These are phyloP conservation scores for Talaromyces piceae DNA, from an alignment of 2,329 filamentous ascomycete genomes.

Conservation along the genomic window DNA sequence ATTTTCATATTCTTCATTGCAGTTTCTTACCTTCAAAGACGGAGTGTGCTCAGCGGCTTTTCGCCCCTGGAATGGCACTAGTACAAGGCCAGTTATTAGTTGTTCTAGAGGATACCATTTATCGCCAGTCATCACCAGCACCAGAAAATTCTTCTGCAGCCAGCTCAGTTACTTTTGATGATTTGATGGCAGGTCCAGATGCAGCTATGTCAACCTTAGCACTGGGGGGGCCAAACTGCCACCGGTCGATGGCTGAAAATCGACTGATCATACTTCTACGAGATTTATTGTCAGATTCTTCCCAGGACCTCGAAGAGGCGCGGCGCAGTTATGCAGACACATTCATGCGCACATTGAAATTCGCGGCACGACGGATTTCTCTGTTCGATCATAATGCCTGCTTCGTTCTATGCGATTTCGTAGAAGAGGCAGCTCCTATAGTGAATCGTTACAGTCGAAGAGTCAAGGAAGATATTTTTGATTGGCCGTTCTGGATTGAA, in stretches of 20 bases:
- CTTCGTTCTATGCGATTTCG: constrained; percentile 83
- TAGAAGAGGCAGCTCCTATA: constrained; percentile 71
- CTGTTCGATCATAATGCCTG: constrained; percentile 76
- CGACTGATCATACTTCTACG: constrained; percentile 73
- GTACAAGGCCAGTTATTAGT: constrained; percentile 76
- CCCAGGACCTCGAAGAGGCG: constrained; percentile 45
- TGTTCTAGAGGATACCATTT: constrained; percentile 74
- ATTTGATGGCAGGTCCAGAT: constrained; percentile 58
- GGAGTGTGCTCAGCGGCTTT: constrained; percentile 49
- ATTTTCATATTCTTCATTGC: constrained; percentile 71
- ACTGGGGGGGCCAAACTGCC: constrained; percentile 60
- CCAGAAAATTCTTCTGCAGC: constrained; percentile 39
- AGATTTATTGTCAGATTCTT: constrained; percentile 64
- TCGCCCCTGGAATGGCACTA: constrained; percentile 69
- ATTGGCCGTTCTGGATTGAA: constrained; percentile 76
- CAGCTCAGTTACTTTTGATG: constrained; percentile 57
- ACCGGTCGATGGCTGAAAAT: constrained; percentile 82
- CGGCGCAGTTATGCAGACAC: constrained; percentile 68
- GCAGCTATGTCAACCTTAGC: constrained; percentile 57
- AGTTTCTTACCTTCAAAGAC: constrained; percentile 58
- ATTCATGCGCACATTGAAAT: constrained; percentile 66
- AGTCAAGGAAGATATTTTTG: constrained; percentile 33
- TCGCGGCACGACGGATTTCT: constrained; percentile 66
- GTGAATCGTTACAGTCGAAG: constrained; percentile 53
- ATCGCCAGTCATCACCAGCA: constrained; percentile 56